phyloP scores from a whole-genome alignment of 306 rosid species.

The Argentina anserina region DNA sequence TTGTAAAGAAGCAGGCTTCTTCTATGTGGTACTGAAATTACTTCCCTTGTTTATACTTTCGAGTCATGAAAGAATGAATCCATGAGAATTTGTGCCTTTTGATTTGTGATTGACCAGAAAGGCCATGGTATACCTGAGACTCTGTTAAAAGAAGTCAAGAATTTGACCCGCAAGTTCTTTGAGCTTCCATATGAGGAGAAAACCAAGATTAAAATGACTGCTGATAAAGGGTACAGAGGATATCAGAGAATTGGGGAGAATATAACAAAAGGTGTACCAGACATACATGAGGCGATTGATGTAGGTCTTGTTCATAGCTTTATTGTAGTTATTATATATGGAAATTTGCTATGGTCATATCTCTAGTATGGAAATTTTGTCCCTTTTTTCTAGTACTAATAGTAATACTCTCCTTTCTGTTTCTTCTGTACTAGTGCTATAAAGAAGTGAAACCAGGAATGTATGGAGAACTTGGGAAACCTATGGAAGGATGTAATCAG shows the following conservation, averaged over 20 bases:
- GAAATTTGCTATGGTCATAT: not conserved
- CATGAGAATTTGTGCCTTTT: not conserved
- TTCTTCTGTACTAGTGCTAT: conserved; percentile 56
- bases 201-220: conserved; percentile 59
- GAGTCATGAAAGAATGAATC: not conserved
- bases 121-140: conserved; percentile 76
- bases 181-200: conserved; percentile 81
- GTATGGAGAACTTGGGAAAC: conserved; percentile 84
- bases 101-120: conserved; percentile 43
- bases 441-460: conserved; percentile 69
- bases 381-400: not conserved
- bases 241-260: conserved; percentile 78
- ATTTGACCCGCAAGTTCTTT: conserved; percentile 54
- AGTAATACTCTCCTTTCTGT: not conserved
- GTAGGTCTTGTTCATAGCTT: conserved; percentile 41
- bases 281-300: conserved; percentile 93
- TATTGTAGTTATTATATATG: conserved; percentile 6
- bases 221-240: conserved; percentile 74
- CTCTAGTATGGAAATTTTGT: not conserved
- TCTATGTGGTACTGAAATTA: conserved; percentile 64
- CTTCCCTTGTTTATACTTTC: not conserved
- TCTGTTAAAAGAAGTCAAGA: conserved; percentile 55
- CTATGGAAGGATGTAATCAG: conserved; percentile 78
- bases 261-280: conserved; percentile 74
- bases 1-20: conserved; percentile 83